Evolutionary conservation across 2,329 filamentous ascomycete genomes (phyloP).

Genomic region (Pseudogymnoascus sp.): DNA sequence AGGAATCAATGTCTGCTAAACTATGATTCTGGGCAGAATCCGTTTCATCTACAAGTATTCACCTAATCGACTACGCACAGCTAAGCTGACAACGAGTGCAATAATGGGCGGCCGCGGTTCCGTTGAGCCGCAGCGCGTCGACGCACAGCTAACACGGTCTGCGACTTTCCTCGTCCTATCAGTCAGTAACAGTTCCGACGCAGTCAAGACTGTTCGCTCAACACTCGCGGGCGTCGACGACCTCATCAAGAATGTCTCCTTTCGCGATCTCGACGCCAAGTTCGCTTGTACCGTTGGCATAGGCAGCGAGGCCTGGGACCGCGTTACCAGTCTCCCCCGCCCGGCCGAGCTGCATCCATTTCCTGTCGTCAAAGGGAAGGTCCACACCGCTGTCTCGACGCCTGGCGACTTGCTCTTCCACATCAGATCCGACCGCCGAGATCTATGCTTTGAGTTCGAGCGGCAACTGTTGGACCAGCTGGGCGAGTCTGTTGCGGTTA

Average conservation of each 20-base stretch:
- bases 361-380: constrained; percentile 36
- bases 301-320: constrained; percentile 44
- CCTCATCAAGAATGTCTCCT: constrained; percentile 45
- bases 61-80: not conserved
- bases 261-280: constrained; percentile 38
- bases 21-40: not conserved
- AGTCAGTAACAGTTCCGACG: constrained; percentile 28
- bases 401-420: constrained; percentile 51
- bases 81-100: not conserved
- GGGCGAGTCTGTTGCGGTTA: constrained; percentile 38
- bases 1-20: not conserved
- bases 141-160: constrained; percentile 42
- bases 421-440: constrained; percentile 47
- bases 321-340: constrained; percentile 35
- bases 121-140: constrained; percentile 38
- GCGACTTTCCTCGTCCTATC: constrained; percentile 47
- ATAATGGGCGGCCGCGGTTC: constrained; percentile 23
- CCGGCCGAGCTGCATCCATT: constrained; percentile 47
- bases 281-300: constrained; percentile 48
- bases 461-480: constrained; percentile 43
- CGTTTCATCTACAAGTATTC: not conserved
- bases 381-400: constrained; percentile 45
- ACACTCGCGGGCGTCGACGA: constrained; percentile 36
- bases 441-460: constrained; percentile 52
- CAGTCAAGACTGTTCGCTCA: constrained; percentile 36